These are phyloP conservation scores for Penicillium maclennaniae DNA, from an alignment of 495 filamentous ascomycete species.

Conservation along the genomic window DNA sequence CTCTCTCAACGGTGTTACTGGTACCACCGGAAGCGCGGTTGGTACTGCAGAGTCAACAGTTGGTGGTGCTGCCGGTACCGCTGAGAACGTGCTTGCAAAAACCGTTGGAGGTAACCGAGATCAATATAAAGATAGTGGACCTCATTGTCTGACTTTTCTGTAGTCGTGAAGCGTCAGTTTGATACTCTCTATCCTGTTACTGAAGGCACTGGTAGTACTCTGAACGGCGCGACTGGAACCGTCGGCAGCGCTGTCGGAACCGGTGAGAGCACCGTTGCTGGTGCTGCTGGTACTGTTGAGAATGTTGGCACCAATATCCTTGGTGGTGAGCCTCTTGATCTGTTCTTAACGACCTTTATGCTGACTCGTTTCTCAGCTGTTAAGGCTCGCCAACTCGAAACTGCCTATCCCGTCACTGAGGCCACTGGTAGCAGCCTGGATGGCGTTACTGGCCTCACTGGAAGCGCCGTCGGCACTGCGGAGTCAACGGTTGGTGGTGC, in stretches of 20 bases:
- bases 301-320: background rate
- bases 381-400: conserved; percentile 4
- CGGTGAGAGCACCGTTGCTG: conserved; percentile 8
- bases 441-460: conserved; percentile 12
- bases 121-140: background rate
- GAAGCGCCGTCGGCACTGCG: conserved; percentile 19
- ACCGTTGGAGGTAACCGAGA: background rate
- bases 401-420: conserved; percentile 4
- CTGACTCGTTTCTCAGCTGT: background rate
- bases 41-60: conserved; percentile 19
- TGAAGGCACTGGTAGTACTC: background rate
- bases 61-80: conserved; percentile 13
- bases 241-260: conserved; percentile 9
- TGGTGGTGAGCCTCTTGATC: background rate
- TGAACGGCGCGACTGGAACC: conserved; percentile 7
- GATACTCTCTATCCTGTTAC: conserved; percentile 4
- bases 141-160: background rate
- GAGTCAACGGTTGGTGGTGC: conserved; percentile 13
- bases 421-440: conserved; percentile 12
- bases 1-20: conserved; percentile 16
- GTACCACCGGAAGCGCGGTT: conserved; percentile 12
- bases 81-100: conserved; percentile 6
- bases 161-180: background rate
- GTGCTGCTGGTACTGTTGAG: conserved; percentile 1
- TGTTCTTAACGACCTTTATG: background rate